Conservation (phyloP, 23 red algal genomes). For the Gracilariopsis chorda region DNA sequence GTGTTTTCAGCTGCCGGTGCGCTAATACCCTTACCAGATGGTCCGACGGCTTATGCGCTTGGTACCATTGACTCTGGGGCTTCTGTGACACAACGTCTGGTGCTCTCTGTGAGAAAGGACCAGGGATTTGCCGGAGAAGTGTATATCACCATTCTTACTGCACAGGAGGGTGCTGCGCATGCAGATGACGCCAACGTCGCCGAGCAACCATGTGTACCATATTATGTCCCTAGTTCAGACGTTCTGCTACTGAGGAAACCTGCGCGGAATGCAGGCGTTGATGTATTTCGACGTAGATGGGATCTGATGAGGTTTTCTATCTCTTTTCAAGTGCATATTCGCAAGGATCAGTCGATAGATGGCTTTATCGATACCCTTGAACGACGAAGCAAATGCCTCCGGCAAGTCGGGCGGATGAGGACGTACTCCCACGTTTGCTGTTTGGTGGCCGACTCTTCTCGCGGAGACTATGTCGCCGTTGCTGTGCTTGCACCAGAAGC, state of each 20-base stretch:
- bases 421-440: conserved; percentile 53
- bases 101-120: conserved; percentile 44
- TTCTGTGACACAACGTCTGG: conserved; percentile 20
- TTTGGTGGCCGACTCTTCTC: conserved; percentile 52
- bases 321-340: conserved; percentile 55
- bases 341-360: conserved; percentile 17
- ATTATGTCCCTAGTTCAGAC: conserved; percentile 69
- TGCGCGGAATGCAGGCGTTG: conserved; percentile 47
- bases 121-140: conserved; percentile 57
- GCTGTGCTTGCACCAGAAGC: conserved; percentile 68
- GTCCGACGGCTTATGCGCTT: conserved; percentile 10
- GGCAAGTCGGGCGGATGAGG: conserved; percentile 51
- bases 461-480: conserved; percentile 63
- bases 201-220: conserved; percentile 54
- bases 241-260: conserved; percentile 55
- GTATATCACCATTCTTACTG: conserved; percentile 35
- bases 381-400: conserved; percentile 44
- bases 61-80: conserved; percentile 34
- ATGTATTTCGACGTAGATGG: conserved; percentile 79
- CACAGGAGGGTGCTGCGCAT: conserved; percentile 4
- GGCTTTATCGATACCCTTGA: conserved; percentile 46
- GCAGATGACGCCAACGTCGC: background rate
- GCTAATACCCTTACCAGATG: conserved; percentile 48
- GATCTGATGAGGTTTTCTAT: conserved; percentile 55
- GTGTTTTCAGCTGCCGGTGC: conserved; percentile 41